Conservation (phyloP, 1,284 basidiomycete genomes). For the Rhizoctonia solani region DNA sequence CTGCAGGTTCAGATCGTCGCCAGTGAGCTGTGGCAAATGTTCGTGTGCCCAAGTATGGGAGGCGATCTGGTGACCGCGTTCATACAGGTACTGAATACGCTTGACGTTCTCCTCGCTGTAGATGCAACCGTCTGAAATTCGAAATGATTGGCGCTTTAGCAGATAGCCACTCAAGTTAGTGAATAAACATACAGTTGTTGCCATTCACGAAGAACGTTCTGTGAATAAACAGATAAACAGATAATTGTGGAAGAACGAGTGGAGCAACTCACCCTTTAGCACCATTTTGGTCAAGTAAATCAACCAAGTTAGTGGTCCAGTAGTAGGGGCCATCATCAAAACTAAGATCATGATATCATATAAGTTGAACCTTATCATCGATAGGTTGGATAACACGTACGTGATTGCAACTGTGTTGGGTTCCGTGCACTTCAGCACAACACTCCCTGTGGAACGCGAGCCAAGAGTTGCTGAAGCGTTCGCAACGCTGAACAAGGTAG, state of each 20-base stretch:
- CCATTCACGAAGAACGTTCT: constrained; percentile 33
- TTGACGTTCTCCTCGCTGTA: constrained; percentile 9
- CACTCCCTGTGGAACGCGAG: constrained; percentile 14
- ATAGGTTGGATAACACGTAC: not conserved
- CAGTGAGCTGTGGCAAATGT: not conserved
- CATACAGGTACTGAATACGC: constrained; percentile 30
- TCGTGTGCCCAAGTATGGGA: constrained; percentile 21
- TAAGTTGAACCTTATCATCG: not conserved
- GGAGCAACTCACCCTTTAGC: constrained; percentile 22
- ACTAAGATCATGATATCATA: not conserved
- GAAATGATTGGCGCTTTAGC: not conserved
- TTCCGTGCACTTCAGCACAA: constrained; percentile 33
- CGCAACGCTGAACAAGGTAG: constrained; percentile 18
- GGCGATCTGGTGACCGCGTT: constrained; percentile 36
- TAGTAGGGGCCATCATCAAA: constrained; percentile 38
- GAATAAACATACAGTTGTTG: constrained; percentile 24
- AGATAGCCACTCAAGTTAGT: not conserved
- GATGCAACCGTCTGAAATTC: constrained; percentile 19
- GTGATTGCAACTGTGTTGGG: constrained; percentile 37
- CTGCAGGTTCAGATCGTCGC: not conserved
- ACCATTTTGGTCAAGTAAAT: not conserved
- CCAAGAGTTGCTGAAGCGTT: not conserved
- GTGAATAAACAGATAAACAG: not conserved
- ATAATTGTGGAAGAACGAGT: not conserved
- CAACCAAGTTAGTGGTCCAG: constrained; percentile 20